Evolutionary conservation across 176 grass and related monocot genomes (phyloP), one percentile per base, ranked within the genome.

Genomic region (Metroxylon sagu): DNA sequence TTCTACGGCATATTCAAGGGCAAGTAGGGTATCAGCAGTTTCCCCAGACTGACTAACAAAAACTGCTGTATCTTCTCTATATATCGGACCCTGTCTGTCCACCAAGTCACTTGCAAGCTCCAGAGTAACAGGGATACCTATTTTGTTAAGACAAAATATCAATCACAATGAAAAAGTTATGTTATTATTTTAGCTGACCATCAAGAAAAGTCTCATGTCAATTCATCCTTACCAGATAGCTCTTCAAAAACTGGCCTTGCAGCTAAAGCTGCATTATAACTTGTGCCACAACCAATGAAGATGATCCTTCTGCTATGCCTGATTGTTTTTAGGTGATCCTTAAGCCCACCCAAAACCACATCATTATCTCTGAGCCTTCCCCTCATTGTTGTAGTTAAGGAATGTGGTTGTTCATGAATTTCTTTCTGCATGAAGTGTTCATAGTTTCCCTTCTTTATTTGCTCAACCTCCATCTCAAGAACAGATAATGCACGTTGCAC

Each of bases 391-490:
- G 83, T 96, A 50, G 78, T 90, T 60, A 96, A 69, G 5, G 92
- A 96, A 71, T 90, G 74, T 25, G 83, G 86, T 17, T 96, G 92
- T 51, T 96, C 92, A 59, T 96, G 75, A 29, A 96, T 96, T 77
- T 96, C 92, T 76, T 96, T 96, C 67, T 96, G 82, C 92, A 96
- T 96, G 50, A 87, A 96, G 52, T 96, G 83, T 49, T 96, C 86
- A 72, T 87, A 96, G 49, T 77, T 74, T 74, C 92, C 87, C 54
- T 90, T 96, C 75, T 90, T 96, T 80, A 90, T 96, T 79, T 96
- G 92, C 26, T 96, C 87, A 29, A 96, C 86, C 74, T 96, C 92
- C 87, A 90, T 96, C 68, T 96, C 92, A 52, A 96, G 73, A 67
- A 96, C 83, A 77, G 77, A 96, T 61, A 96, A 77, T 76, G 92